Base-by-base conservation (phyloP, 1,284 basidiomycete species). In the Agaricales sp. region DNA sequence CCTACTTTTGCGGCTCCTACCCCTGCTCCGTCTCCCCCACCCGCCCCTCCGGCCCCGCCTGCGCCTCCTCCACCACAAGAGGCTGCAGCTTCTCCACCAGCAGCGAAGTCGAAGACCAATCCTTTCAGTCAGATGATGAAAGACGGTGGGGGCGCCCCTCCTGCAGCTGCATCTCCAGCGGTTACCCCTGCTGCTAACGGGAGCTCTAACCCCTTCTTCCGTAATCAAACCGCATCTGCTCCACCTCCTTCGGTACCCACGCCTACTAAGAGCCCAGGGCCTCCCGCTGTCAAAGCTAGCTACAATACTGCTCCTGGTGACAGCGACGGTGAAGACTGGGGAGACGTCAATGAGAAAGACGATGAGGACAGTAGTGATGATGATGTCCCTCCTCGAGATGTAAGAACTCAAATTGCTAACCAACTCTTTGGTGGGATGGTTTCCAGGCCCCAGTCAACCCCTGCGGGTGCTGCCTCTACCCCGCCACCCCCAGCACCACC, bases 321-420 rank as follows among this genome's bases (percentile, higher is more conserved):
- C 20, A 70, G 66, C 16, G 78, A 80, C 20, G 84, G 82, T 14
- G 87, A 89, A 19, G 92, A 92, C 51, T 95, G 92, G 92, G 92
- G 87, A 51, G 83, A 85, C 14, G 71, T 87, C 41, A 71, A 79
- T 55, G 90, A 94, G 65, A 82, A 82, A 51, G 78, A 82, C 2
- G 75, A 80, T 18, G 76, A 79, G 20, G 81, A 84, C 55, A 84
- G 80, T 57, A 86, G 81, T 54, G 90, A 92, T 51, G 92, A 93
- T 61, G 90, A 92, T 48, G 71, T 73, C 43, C 68, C 68, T 4
- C 82, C 79, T 12, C 74, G 92, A 24, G 72, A 71, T 50, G 77
- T 74, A 16, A 75, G 88, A 4, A 76, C 77, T 53, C 79, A 80
- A 51, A 79, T 95, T 39, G 92, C 93, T 4, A 75, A 80, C 51